phyloP scores from a whole-genome alignment of 108 stramenopile genomes.

The Nitzschia sp. region DNA sequence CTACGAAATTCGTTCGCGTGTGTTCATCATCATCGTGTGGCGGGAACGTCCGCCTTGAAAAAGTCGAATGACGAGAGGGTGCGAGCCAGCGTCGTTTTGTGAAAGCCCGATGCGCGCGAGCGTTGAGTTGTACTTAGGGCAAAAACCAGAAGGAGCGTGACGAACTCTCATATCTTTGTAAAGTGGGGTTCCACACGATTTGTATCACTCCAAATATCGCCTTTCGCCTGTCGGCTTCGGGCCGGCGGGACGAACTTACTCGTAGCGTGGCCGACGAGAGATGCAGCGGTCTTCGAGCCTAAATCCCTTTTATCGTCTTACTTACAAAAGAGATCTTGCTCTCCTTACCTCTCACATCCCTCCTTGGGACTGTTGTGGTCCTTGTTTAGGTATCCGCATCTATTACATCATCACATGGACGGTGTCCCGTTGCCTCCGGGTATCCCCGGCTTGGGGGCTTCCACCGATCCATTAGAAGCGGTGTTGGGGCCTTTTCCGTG shows the following conservation, averaged over 20 bases:
- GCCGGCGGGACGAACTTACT: conserved; percentile 14
- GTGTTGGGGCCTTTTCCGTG: conserved; percentile 94
- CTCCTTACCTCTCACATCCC: background rate
- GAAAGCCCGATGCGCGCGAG: background rate
- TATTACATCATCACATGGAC: conserved; percentile 47
- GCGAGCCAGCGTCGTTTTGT: background rate
- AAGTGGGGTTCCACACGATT: background rate
- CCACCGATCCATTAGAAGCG: conserved; percentile 83
- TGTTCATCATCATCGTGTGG: too few relatives aligned
- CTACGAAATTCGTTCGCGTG: too few relatives aligned
- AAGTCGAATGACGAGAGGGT: too few relatives aligned
- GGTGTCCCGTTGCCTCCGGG: conserved; percentile 54
- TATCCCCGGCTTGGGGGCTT: conserved; percentile 65
- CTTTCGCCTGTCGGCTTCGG: conserved; percentile 21
- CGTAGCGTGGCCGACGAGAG: conserved; percentile 17
- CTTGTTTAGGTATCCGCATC: conserved; percentile 44
- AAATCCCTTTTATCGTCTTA: conserved; percentile 15
- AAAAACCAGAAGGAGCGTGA: conserved; percentile 1
- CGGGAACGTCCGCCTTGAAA: too few relatives aligned
- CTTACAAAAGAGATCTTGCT: conserved; percentile 20
- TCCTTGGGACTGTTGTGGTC: background rate
- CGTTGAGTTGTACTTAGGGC: conserved; percentile 1
- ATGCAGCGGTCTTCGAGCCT: background rate
- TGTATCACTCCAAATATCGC: conserved; percentile 3
- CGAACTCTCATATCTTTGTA: background rate